Conservation (phyloP, 2,329 filamentous ascomycete genomes). For the Penicillium sp. region DNA sequence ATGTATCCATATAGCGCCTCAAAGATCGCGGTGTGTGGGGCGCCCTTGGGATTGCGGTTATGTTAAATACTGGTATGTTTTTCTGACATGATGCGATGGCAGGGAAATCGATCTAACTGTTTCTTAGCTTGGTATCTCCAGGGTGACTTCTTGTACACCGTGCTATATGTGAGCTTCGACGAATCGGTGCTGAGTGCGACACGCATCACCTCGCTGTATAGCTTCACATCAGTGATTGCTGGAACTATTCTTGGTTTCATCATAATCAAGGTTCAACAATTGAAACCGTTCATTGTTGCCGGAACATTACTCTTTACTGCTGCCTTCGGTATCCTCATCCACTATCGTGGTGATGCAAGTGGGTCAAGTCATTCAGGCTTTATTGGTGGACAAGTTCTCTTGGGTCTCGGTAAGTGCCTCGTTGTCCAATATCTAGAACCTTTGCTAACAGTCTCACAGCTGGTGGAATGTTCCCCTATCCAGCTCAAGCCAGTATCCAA, state of each 20-base stretch:
- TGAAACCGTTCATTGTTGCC: conserved; percentile 68
- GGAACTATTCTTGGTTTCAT: conserved; percentile 58
- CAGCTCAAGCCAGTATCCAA: conserved; percentile 59
- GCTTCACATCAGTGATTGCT: conserved; percentile 12
- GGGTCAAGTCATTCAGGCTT: conserved; percentile 59
- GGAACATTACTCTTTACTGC: conserved; percentile 67
- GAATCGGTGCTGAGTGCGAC: conserved; percentile 64
- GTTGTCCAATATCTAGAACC: background rate
- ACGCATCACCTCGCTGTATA: conserved; percentile 65
- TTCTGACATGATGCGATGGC: background rate
- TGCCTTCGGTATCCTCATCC: conserved; percentile 70
- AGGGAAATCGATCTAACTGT: conserved; percentile 9
- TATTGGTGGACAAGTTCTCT: conserved; percentile 66
- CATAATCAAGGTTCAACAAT: conserved; percentile 62
- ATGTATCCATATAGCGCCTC: conserved; percentile 48
- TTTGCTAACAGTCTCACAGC: conserved; percentile 35
- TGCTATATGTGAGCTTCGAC: conserved; percentile 66
- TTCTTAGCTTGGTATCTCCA: conserved; percentile 67
- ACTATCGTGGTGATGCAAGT: conserved; percentile 62
- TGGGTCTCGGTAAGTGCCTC: conserved; percentile 59
- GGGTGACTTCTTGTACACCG: conserved; percentile 68
- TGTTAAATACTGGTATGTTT: conserved; percentile 36
- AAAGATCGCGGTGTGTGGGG: conserved; percentile 70
- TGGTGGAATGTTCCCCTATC: conserved; percentile 66
- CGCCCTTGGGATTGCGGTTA: conserved; percentile 61